A percentile compares a stretch with the other conserved stretches of the same genome.
Evolutionary conservation across 2,329 filamentous ascomycete genomes (phyloP).

Genomic region (Microsporum canis): DNA sequence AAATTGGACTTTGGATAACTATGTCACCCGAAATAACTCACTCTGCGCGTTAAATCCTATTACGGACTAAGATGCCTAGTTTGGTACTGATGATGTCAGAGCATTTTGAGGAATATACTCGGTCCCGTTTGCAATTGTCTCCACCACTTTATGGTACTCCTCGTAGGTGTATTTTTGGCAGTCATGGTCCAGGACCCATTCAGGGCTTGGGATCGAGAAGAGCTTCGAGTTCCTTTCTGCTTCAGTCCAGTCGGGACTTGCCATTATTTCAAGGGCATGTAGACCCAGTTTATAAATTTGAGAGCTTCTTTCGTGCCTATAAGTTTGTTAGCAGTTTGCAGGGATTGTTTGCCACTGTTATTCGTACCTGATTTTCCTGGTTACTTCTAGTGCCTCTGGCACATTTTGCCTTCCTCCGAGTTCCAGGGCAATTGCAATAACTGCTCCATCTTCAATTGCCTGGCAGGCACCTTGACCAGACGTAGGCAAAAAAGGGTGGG

Average conservation of each 20-base stretch:
- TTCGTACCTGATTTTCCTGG: conserved; percentile 8
- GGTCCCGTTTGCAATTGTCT: conserved; percentile 6
- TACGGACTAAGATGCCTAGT: not conserved
- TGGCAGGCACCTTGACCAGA: conserved; percentile 50
- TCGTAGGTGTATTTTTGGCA: conserved; percentile 11
- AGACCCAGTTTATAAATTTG: not conserved
- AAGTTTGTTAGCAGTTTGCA: not conserved
- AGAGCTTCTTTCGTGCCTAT: not conserved
- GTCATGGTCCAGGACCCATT: conserved; percentile 14
- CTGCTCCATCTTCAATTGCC: conserved; percentile 49
- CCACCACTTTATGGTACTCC: conserved; percentile 9
- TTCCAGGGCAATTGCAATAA: conserved; percentile 32
- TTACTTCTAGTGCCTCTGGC: conserved; percentile 2
- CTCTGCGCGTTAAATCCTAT: too few relatives aligned
- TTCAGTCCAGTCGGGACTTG: not conserved
- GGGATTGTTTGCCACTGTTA: too few relatives aligned
- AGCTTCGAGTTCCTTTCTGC: not conserved
- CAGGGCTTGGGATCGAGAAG: conserved; percentile 8
- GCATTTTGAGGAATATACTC: conserved; percentile 13
- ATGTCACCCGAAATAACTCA: too few relatives aligned
- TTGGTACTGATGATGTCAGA: not conserved
- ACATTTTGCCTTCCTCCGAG: conserved; percentile 7
- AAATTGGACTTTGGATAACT: too few relatives aligned
- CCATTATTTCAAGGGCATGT: not conserved
- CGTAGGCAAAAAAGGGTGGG: conserved; percentile 49